Evolutionary conservation across 2,329 filamentous ascomycete genomes (phyloP).

Genomic region (Cercospora beticola): DNA sequence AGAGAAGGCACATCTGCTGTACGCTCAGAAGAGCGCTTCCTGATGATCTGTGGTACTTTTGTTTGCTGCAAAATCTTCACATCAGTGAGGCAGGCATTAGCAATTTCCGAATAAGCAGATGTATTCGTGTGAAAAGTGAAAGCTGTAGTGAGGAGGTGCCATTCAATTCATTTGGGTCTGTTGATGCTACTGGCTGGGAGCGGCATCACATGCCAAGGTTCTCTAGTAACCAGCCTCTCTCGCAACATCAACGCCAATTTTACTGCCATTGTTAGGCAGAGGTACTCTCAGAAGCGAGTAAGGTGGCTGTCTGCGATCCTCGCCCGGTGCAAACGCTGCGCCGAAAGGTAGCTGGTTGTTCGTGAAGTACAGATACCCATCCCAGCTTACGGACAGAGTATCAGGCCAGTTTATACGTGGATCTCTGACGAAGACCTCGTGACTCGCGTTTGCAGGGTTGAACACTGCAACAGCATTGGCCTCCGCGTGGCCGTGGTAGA

Average conservation of each 20-base stretch:
- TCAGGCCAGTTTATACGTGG: constrained; percentile 53
- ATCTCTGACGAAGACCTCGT: constrained; percentile 48
- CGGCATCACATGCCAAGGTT: neutral
- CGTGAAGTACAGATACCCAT: constrained; percentile 56
- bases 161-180: neutral
- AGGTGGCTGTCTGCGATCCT: constrained; percentile 45
- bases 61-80: neutral
- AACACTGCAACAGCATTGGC: constrained; percentile 51
- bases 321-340: constrained; percentile 42
- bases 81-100: neutral
- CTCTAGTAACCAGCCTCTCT: constrained; percentile 1
- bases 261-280: constrained; percentile 46
- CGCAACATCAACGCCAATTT: constrained; percentile 26
- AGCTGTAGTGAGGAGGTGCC: neutral
- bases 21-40: neutral
- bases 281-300: constrained; percentile 46
- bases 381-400: constrained; percentile 41
- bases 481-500: constrained; percentile 54
- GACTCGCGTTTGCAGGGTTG: constrained; percentile 48
- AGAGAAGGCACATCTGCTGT: neutral
- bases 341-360: constrained; percentile 51
- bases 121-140: neutral
- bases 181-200: neutral
- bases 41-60: neutral
- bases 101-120: neutral